A percentile compares a stretch with the other conserved stretches of the same genome.
These are phyloP conservation scores for Pseudotsuga menziesii DNA, from an alignment of 75 land plant species.

Conservation along the genomic window DNA sequence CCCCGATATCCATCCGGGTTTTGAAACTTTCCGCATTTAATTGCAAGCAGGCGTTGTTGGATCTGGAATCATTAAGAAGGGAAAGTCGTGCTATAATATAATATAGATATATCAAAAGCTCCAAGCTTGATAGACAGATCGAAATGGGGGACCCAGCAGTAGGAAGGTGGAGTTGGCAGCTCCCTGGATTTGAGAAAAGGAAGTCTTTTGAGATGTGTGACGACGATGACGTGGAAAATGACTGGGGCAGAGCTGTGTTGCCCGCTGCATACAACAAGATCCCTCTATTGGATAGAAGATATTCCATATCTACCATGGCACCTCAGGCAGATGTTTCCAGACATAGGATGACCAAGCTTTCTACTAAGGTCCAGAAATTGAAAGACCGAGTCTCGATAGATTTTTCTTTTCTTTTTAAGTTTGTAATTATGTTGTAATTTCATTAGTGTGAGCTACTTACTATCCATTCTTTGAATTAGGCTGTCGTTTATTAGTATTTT, in stretches of 20 bases:
- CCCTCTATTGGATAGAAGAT: conserved; percentile 18
- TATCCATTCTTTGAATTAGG: too few relatives aligned
- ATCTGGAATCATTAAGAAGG: too few relatives aligned
- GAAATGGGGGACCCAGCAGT: background rate
- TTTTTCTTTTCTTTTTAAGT: background rate
- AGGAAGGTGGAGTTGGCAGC: conserved; percentile 50
- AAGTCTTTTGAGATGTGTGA: conserved; percentile 17
- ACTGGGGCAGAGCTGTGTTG: background rate
- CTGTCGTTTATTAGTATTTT: too few relatives aligned
- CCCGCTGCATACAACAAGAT: background rate
- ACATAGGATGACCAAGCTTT: conserved; percentile 11
- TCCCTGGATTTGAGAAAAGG: conserved; percentile 48
- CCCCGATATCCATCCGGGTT: too few relatives aligned
- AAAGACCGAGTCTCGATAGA: conserved; percentile 44
- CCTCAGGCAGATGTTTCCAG: conserved; percentile 19
- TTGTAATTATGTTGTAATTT: too few relatives aligned
- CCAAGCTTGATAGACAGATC: too few relatives aligned
- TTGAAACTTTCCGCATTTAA: too few relatives aligned
- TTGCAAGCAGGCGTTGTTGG: too few relatives aligned
- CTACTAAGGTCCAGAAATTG: conserved; percentile 31
- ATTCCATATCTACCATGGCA: conserved; percentile 22
- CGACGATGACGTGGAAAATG: conserved; percentile 10
- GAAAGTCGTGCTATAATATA: too few relatives aligned
- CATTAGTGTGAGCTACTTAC: too few relatives aligned
- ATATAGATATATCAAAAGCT: too few relatives aligned